phyloP scores from a whole-genome alignment of 1,284 basidiomycete species.

The Sanghuangporus baumii region DNA sequence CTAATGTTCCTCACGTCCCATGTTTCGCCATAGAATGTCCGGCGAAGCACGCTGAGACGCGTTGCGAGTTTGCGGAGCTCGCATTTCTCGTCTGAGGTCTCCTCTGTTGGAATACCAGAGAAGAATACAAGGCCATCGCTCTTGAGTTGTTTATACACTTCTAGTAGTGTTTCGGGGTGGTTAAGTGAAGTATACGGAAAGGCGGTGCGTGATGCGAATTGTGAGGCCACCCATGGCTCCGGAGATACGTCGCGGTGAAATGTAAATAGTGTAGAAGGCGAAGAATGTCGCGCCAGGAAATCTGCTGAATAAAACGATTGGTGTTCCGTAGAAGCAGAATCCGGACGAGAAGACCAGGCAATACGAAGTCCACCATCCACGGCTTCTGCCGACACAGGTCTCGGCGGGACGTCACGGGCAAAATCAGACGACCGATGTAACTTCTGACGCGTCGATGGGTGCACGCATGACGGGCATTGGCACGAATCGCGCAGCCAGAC shows the following conservation, averaged over 20 bases:
- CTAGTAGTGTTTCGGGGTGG: conserved; percentile 36
- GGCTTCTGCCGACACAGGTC: conserved; percentile 39
- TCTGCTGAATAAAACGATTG: conserved; percentile 42
- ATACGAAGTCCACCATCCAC: conserved; percentile 33
- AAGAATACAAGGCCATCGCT: conserved; percentile 55
- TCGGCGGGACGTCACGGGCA: conserved; percentile 32
- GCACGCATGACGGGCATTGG: conserved; percentile 48
- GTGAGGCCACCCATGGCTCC: conserved; percentile 32
- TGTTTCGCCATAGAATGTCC: conserved; percentile 87
- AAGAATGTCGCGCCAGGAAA: conserved; percentile 46
- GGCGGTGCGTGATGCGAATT: conserved; percentile 32
- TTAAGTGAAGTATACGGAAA: conserved; percentile 42
- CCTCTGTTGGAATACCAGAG: conserved; percentile 49
- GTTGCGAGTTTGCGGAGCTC: conserved; percentile 62
- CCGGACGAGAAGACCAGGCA: conserved; percentile 38
- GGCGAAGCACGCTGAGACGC: conserved; percentile 70
- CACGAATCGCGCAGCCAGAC: conserved; percentile 33
- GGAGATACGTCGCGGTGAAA: conserved; percentile 37
- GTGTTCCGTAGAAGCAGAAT: conserved; percentile 39
- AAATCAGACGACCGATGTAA: conserved; percentile 69
- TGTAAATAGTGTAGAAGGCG: conserved; percentile 23
- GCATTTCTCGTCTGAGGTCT: conserved; percentile 53
- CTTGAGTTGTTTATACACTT: conserved; percentile 50
- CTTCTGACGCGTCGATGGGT: conserved; percentile 74
- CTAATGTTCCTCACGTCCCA: conserved; percentile 86